A percentile compares a stretch with the other conserved stretches of the same genome.
Conservation (phyloP, 2,329 filamentous ascomycete species). For the Cladosporium sp. region DNA sequence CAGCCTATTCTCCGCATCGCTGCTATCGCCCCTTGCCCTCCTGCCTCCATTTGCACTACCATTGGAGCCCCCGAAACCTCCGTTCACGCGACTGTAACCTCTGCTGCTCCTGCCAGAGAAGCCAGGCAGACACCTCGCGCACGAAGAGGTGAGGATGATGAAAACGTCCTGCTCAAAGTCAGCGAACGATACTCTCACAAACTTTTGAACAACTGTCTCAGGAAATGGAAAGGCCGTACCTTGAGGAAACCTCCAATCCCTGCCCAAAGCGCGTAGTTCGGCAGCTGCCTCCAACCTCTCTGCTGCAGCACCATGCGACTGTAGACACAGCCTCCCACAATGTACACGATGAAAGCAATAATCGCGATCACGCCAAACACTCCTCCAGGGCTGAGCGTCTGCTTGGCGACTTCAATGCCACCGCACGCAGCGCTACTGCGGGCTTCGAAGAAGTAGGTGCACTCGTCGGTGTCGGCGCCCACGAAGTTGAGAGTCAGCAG, state of each 20-base stretch:
- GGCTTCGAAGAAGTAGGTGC: constrained; percentile 93
- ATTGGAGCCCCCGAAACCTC: not conserved
- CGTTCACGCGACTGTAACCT: constrained; percentile 62
- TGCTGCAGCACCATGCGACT: constrained; percentile 92
- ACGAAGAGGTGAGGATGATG: constrained; percentile 65
- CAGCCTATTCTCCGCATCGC: constrained; percentile 84
- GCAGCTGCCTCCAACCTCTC: constrained; percentile 89
- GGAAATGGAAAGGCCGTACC: constrained; percentile 48
- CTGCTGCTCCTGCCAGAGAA: constrained; percentile 36
- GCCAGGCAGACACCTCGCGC: constrained; percentile 60
- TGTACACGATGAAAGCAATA: constrained; percentile 78
- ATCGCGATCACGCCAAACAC: constrained; percentile 83
- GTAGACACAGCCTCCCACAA: constrained; percentile 90
- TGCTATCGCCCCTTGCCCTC: constrained; percentile 39
- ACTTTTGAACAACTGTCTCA: not conserved
- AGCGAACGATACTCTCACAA: not conserved
- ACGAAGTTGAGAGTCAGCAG: constrained; percentile 77
- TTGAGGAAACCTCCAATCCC: constrained; percentile 78
- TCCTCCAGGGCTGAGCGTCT: constrained; percentile 62
- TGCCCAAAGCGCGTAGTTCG: constrained; percentile 91
- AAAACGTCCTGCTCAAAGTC: constrained; percentile 50
- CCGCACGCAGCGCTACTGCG: constrained; percentile 81
- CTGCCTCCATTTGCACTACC: constrained; percentile 25
- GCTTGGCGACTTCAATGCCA: constrained; percentile 56
- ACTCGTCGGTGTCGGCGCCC: constrained; percentile 76